Base-by-base conservation (phyloP, 2,329 filamentous ascomycete species). In the Ascochyta rabiei region DNA sequence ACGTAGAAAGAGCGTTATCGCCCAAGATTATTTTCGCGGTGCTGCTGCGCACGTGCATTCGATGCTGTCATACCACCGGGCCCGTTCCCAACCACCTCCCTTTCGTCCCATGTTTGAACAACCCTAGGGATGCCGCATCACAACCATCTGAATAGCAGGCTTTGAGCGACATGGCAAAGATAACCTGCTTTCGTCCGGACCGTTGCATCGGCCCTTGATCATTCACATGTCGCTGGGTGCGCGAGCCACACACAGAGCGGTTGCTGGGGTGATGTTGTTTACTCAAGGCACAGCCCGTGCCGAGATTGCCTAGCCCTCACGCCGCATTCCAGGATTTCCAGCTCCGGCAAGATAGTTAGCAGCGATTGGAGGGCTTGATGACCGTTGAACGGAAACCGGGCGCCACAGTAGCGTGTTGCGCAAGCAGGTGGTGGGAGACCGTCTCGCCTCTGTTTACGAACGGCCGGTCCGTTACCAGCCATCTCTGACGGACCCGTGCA, bases 361-460 rank as follows among this genome's bases (percentile, higher is more conserved):
- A 18, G 24, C 53, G 44, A 67, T 65, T 66, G 61, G 57, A 56
- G 46, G 48, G 48, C 30, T 30, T 30, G 35, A 35, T 48, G 45
- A 23, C 53, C 57, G 59, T 64, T 54, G 43, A 28, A 55, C 47
- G 46, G 58, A 45, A 34, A 57, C 38, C 54, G 38, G 28, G 49
- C 52, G 61, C 54, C 50, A 55, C 23, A 13, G 51, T 60, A 48
- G 48, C 45, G 48, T 35, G 45, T 63, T 64, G 63, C 63, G 67
- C 61, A 64, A 67, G 58, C 54, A 55, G 49, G 44, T 24, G 33
- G 59, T 48, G 60, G 62, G 59, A 53, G 57, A 51, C 39, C 42
- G 48, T 51, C 59, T 45, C 51, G 56, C 51, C 68, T 64, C 59
- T 74, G 68, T 74, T 73, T 70, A 72, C 62, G 55, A 68, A 63